Evolutionary conservation across 768 basidiomycete genomes (phyloP).

Genomic region (Chlorophyllum brunneum): DNA sequence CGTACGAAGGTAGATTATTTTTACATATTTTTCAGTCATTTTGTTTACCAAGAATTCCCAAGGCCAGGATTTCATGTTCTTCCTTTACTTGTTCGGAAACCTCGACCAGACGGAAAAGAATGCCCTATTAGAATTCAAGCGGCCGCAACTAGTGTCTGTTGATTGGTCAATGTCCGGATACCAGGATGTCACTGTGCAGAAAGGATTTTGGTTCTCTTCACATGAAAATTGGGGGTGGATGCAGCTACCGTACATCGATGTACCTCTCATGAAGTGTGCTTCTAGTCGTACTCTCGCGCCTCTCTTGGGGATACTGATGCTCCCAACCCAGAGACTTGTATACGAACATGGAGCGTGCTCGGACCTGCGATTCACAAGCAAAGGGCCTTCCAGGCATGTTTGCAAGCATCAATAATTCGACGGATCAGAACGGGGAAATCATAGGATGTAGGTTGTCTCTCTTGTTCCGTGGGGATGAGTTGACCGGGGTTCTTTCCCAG

Average conservation of each 20-base stretch:
- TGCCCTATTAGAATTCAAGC: slow-evolving; percentile 18
- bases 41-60: neutral
- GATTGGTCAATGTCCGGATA: slow-evolving; percentile 17
- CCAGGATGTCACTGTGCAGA: slow-evolving; percentile 19
- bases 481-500: neutral
- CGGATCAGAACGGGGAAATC: slow-evolving; percentile 20
- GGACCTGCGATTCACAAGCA: slow-evolving; percentile 20
- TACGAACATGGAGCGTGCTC: slow-evolving; percentile 20
- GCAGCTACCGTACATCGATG: slow-evolving; percentile 21
- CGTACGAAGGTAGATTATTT: slow-evolving; percentile 18
- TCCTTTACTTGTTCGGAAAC: slow-evolving; percentile 19
- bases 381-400: slow-evolving; percentile 20
- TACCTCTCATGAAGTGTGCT: slow-evolving; percentile 18
- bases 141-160: slow-evolving; percentile 18
- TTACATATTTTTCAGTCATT: neutral
- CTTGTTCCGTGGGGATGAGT: neutral
- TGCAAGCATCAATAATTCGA: slow-evolving; percentile 22
- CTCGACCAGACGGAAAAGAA: slow-evolving; percentile 15
- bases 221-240: slow-evolving; percentile 24
- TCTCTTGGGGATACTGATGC: neutral
- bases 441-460: slow-evolving; percentile 17
- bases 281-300: neutral
- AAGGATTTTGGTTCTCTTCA: slow-evolving; percentile 23
- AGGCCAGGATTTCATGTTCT: slow-evolving; percentile 21
- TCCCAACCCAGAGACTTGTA: slow-evolving; percentile 14